phyloP scores from a whole-genome alignment of 108 stramenopile species.

The Mayamaea pseudoterrestris region DNA sequence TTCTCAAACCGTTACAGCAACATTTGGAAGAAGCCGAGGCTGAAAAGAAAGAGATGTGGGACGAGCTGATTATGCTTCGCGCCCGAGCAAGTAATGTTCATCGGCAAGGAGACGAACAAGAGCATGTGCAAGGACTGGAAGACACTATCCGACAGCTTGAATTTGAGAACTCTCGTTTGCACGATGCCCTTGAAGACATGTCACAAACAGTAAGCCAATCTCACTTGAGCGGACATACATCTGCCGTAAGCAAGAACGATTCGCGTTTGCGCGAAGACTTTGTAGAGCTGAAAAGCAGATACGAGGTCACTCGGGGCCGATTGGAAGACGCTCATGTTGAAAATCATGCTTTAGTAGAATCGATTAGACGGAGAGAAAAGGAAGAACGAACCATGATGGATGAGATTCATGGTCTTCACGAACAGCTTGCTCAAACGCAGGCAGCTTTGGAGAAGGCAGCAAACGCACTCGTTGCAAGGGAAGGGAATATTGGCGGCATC shows the following conservation, averaged over 20 bases:
- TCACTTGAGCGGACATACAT: not conserved
- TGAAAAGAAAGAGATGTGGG: conserved; percentile 31
- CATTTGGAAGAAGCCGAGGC: conserved; percentile 39
- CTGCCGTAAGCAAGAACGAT: conserved; percentile 5
- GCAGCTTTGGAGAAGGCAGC: conserved; percentile 44
- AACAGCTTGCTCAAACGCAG: conserved; percentile 22
- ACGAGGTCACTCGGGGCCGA: conserved; percentile 34
- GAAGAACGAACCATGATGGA: conserved; percentile 13
- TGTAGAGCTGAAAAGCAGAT: conserved; percentile 33
- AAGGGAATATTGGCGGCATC: too few species aligned
- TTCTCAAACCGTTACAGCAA: conserved; percentile 34
- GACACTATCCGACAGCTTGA: conserved; percentile 25
- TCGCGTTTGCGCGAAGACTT: conserved; percentile 19
- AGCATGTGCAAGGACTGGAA: conserved; percentile 22
- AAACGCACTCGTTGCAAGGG: too few species aligned
- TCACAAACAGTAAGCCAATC: not conserved
- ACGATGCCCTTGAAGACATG: conserved; percentile 37
- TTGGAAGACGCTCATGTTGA: conserved; percentile 32
- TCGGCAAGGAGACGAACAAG: conserved; percentile 13
- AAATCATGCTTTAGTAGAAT: conserved; percentile 27
- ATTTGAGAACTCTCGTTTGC: conserved; percentile 34
- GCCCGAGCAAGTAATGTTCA: conserved; percentile 7
- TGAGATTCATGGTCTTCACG: conserved; percentile 10
- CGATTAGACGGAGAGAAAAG: conserved; percentile 23
- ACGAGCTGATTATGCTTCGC: conserved; percentile 21